Conservation (phyloP, 306 rosid genomes). For the Quercus gilva region DNA sequence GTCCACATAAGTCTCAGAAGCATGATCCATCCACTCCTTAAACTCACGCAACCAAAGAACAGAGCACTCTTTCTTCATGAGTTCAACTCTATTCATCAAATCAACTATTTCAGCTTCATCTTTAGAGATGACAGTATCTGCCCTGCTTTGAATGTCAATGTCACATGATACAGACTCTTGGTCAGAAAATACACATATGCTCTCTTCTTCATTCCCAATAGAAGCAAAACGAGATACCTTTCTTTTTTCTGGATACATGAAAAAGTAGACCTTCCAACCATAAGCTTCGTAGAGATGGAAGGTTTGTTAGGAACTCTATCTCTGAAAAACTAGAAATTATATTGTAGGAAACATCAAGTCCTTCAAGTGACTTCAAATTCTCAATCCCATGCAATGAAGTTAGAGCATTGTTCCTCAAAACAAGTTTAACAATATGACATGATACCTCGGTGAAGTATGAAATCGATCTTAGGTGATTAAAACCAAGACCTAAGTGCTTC, state of each 20-base stretch:
- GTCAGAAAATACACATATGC: slow-evolving; percentile 59
- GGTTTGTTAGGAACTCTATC: slow-evolving; percentile 68
- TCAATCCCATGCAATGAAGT: slow-evolving; percentile 94
- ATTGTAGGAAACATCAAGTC: slow-evolving; percentile 98
- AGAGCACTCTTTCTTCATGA: slow-evolving; percentile 89
- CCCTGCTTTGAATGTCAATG: slow-evolving; percentile 60
- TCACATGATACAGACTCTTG: slow-evolving; percentile 74
- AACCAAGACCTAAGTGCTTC: slow-evolving; percentile 98
- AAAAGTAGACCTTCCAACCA: slow-evolving; percentile 96
- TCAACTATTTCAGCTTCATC: slow-evolving; percentile 71
- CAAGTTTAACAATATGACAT: slow-evolving; percentile 79
- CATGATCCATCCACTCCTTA: slow-evolving; percentile 73
- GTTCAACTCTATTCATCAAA: slow-evolving; percentile 76
- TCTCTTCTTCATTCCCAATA: slow-evolving; percentile 72
- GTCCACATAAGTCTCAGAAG: slow-evolving; percentile 49
- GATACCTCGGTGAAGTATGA: slow-evolving; percentile 75
- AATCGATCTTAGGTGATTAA: slow-evolving; percentile 76
- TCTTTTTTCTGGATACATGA: slow-evolving; percentile 54
- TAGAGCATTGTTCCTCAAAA: slow-evolving; percentile 98
- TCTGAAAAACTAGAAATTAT: slow-evolving; percentile 90
- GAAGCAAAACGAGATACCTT: slow-evolving; percentile 73
- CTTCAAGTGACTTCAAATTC: slow-evolving; percentile 98
- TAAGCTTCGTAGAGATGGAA: slow-evolving; percentile 61
- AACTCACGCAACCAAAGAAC: slow-evolving; percentile 83
- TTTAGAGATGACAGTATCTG: slow-evolving; percentile 52